phyloP scores from a whole-genome alignment of 1,284 basidiomycete genomes.

The Pseudozyma pruni region DNA sequence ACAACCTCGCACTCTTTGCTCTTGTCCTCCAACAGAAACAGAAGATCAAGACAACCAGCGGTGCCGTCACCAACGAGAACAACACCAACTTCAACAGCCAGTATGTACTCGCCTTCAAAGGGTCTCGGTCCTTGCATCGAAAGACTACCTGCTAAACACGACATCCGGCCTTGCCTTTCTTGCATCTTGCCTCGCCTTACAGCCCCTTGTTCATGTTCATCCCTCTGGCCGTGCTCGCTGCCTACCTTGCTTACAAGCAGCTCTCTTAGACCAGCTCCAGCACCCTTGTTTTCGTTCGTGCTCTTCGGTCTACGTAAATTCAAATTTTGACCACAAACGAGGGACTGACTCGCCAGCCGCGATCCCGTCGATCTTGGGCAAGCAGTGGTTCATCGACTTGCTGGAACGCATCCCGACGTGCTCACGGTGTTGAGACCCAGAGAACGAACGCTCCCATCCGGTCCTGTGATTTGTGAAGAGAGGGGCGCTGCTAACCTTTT shows the following conservation, averaged over 20 bases:
- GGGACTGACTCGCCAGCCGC: not conserved
- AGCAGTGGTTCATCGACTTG: no score
- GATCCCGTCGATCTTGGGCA: no score
- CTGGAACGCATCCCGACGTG: no score
- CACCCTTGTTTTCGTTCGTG: conserved; percentile 11
- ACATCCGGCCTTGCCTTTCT: no score
- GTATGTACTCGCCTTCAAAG: conserved; percentile 30
- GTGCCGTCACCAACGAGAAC: conserved; percentile 51
- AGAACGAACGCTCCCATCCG: no score
- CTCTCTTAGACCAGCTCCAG: conserved; percentile 26
- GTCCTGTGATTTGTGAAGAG: no score
- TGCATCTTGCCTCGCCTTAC: not conserved
- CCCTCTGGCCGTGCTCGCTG: conserved; percentile 52
- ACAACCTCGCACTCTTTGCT: not conserved
- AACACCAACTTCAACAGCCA: conserved; percentile 55
- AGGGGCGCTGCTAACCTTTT: no score
- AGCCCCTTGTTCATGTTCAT: conserved; percentile 65
- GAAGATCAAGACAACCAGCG: conserved; percentile 49
- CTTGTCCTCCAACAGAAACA: conserved; percentile 16
- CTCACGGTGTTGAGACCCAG: no score
- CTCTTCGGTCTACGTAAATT: conserved; percentile 5
- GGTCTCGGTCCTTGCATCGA: no score
- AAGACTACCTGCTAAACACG: no score
- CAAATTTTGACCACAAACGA: conserved; percentile 3
- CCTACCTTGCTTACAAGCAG: conserved; percentile 59